Evolutionary conservation across 352 stramenopile species (phyloP).

Genomic region (Phytophthora tubulina): DNA sequence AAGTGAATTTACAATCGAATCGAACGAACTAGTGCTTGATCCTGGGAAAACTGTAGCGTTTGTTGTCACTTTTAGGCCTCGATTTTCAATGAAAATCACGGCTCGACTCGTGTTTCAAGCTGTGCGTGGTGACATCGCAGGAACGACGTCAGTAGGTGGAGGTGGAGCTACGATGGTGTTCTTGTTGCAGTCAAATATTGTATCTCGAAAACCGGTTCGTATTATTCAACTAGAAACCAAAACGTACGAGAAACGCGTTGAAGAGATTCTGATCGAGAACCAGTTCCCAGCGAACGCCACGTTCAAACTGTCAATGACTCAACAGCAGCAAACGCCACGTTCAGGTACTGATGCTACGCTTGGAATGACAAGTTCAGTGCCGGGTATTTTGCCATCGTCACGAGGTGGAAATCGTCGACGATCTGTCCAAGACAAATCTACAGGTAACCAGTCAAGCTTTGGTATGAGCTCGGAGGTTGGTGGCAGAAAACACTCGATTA

Average conservation of each 20-base stretch:
- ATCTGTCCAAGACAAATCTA: conserved; percentile 12
- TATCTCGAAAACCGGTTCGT: conserved; percentile 75
- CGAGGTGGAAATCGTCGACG: conserved; percentile 27
- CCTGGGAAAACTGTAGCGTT: conserved; percentile 79
- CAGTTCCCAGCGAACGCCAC: conserved; percentile 78
- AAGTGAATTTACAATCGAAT: conserved; percentile 83
- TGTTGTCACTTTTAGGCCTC: conserved; percentile 81
- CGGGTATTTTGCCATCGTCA: conserved; percentile 19
- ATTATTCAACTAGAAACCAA: conserved; percentile 84
- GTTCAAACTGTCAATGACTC: conserved; percentile 83
- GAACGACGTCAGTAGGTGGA: conserved; percentile 27
- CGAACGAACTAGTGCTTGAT: conserved; percentile 77
- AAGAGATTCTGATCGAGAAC: conserved; percentile 90
- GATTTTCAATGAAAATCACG: conserved; percentile 88
- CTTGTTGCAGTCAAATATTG: conserved; percentile 86
- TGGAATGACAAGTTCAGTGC: conserved; percentile 1
- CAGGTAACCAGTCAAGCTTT: conserved; percentile 15
- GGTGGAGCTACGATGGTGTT: conserved; percentile 91
- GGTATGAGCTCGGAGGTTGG: conserved; percentile 14
- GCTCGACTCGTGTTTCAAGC: conserved; percentile 92
- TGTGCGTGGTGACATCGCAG: conserved; percentile 50
- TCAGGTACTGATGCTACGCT: conserved; percentile 6
- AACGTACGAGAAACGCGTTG: conserved; percentile 80
- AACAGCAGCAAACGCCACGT: conserved; percentile 38
- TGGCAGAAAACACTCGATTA: conserved; percentile 14